Evolutionary conservation across 1,139 yeast genomes (phyloP).

Genomic region (Waltiozyma sp.): DNA sequence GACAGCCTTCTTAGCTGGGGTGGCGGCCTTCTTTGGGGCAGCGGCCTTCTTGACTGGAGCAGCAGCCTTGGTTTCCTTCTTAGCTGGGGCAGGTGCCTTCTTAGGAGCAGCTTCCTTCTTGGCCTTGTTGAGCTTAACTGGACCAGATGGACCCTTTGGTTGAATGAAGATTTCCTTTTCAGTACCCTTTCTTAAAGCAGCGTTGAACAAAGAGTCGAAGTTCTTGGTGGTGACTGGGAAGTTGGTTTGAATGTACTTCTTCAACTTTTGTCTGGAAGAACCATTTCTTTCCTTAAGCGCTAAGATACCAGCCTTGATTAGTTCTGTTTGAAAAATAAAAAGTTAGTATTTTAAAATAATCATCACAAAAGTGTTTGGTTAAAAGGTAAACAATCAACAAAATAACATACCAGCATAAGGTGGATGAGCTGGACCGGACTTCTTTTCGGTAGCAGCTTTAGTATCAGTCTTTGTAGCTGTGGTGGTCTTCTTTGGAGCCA

Average conservation of each 20-base stretch:
- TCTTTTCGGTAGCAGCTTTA: constrained; percentile 15
- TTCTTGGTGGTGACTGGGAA: constrained; percentile 47
- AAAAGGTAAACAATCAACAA: neutral
- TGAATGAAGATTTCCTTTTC: constrained; percentile 66
- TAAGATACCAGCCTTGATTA: constrained; percentile 66
- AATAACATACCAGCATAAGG: constrained; percentile 28
- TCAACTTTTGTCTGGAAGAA: constrained; percentile 70
- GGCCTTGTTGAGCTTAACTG: constrained; percentile 24
- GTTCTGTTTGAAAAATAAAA: constrained; percentile 35
- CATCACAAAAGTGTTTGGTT: neutral
- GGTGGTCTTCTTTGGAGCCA: constrained; percentile 7
- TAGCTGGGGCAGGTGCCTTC: constrained; percentile 9
- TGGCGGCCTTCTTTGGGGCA: constrained; percentile 10
- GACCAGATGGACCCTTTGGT: constrained; percentile 63
- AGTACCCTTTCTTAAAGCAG: constrained; percentile 76
- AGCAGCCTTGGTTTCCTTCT: constrained; percentile 12
- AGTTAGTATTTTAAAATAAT: constrained; percentile 1
- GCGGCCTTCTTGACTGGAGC: constrained; percentile 16
- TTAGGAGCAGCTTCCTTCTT: constrained; percentile 15
- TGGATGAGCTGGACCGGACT: constrained; percentile 25
- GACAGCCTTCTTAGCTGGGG: constrained; percentile 16
- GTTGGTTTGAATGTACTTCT: constrained; percentile 59
- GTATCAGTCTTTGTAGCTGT: constrained; percentile 7
- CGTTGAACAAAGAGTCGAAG: constrained; percentile 69
- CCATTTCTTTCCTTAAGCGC: constrained; percentile 77